phyloP scores from a whole-genome alignment of 2,329 filamentous ascomycete genomes.

The Cercospora zeina region DNA sequence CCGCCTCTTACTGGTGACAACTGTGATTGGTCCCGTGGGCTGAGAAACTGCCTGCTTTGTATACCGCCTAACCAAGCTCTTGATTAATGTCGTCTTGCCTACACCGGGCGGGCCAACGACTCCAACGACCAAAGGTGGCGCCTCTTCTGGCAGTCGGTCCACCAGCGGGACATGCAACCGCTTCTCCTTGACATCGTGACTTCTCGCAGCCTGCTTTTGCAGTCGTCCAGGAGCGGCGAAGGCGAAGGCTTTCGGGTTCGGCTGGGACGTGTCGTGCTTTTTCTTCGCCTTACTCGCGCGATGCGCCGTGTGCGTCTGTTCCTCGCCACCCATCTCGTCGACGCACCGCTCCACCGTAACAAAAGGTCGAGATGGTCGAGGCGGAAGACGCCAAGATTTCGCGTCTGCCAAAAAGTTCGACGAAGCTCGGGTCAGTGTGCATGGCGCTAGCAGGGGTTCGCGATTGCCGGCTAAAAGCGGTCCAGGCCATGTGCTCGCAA shows the following conservation, averaged over 20 bases:
- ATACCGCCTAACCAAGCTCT: slow-evolving; percentile 89
- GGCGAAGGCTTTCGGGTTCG: slow-evolving; percentile 88
- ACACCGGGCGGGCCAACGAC: slow-evolving; percentile 93
- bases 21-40: slow-evolving; percentile 87
- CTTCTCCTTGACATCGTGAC: slow-evolving; percentile 87
- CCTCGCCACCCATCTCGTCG: slow-evolving; percentile 43
- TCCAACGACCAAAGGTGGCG: slow-evolving; percentile 86
- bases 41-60: slow-evolving; percentile 91
- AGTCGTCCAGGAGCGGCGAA: slow-evolving; percentile 79
- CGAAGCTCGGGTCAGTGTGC: slow-evolving; percentile 12
- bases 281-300: slow-evolving; percentile 88
- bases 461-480: slow-evolving; percentile 11
- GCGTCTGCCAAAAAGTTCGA: slow-evolving; percentile 13
- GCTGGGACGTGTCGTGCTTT: slow-evolving; percentile 60
- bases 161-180: slow-evolving; percentile 93
- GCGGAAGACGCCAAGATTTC: slow-evolving; percentile 22
- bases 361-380: slow-evolving; percentile 4
- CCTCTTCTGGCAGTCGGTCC: slow-evolving; percentile 92
- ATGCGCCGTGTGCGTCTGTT: slow-evolving; percentile 83
- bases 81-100: slow-evolving; percentile 93
- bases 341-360: not conserved
- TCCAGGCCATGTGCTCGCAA: slow-evolving; percentile 13
- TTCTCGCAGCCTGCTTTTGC: slow-evolving; percentile 70
- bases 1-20: slow-evolving; percentile 94
- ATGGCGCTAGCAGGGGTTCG: not conserved